Base-by-base conservation (phyloP, 495 filamentous ascomycete species). In the Penicillium fimorum region DNA sequence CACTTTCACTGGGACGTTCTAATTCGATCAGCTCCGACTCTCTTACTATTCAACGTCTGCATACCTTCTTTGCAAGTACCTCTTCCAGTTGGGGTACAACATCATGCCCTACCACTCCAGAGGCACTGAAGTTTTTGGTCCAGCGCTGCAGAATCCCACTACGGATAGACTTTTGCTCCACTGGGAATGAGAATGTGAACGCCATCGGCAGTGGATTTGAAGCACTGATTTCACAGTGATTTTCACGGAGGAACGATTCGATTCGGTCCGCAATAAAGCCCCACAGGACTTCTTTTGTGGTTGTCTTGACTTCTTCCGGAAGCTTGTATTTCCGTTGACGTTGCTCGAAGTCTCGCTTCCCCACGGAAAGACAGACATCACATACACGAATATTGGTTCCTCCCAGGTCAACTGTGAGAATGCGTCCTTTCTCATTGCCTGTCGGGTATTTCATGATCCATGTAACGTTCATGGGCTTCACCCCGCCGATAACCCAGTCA, bases 61-160 rank as follows among this genome's bases (percentile, higher is more conserved):
- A 58, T 74, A 89, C 89, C 60, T 87, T 81, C 66, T 82, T 84
- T n/a, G 79, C 75, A 17, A 97, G 71, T 12, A 90, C 92, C 29
- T 77, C 85, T 68, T 96, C 88, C 50, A 97, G 87, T 73, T 93
- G 87, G 33, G 90, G 89, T 17, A 96, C 89, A 12, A 97, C 87
- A 69, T 97, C 92, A 12, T 89, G 70, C 42, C 91, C 93, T 70
- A 96, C 92, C 33, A 96, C 92, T 10, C 92, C 93, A 20, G 83
- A 77, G 60, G 96, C 94, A 65, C 96, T 88, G 66, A 96, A 97
- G 11, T 90, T 91, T 74, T 97, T 97, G 38, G 93, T 97, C 93
- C 93, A 97, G 53, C 89, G 84, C 70, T 97, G 93, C 54, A 97
- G 76, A 37, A 96, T 78, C 45, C 93, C 93, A 64, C 93, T 86